Base-by-base conservation (phyloP, 2,329 filamentous ascomycete species). In the Xylariaceae sp. region DNA sequence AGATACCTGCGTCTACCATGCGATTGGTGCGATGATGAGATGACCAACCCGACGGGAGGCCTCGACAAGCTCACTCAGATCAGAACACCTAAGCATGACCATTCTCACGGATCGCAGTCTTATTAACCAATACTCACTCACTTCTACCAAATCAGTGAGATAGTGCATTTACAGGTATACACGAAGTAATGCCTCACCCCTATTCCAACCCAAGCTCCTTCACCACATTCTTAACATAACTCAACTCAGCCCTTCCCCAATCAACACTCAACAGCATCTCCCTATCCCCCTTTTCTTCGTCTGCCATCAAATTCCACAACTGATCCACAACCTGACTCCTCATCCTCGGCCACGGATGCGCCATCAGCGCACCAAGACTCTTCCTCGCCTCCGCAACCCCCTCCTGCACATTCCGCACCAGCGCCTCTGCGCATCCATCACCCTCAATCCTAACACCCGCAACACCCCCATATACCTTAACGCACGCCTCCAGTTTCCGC, bases 291-390 rank as follows among this genome's bases (percentile, higher is more conserved):
- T 59, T 44, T 50, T 58, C 53, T n/a, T 56, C 44, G 47, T 10
- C 11, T 35, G n/a, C 2, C 37, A 39, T 56, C 51, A 81, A 65
- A 15, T 71, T 75, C 82, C 81, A 88, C 39, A 88, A 70, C 72
- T 84, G 82, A 65, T 88, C 85, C 3, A 84, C 79, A 13, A 84
- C 84, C 51, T 78, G 71, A 61, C 74, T 81, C 61, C 86, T 76
- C 66, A 95, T 85, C 68, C 83, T 83, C 4, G 92, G 91, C 79
- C 90, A 96, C 0, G 90, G 90, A 76, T 96, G 93, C 59, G 85
- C 74, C 63, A 96, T 76, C 77, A 96, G 83, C 18, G 82, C 85
- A 0, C 82, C 82, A 47, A 97, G 76, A 71, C 92, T 89, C 70
- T 82, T 85, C 56, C 86, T 73, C 2, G 88, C 88, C 59, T 77